These are phyloP conservation scores for Schizochytrium sp. DNA, from an alignment of 108 stramenopile genomes.

Conservation along the genomic window DNA sequence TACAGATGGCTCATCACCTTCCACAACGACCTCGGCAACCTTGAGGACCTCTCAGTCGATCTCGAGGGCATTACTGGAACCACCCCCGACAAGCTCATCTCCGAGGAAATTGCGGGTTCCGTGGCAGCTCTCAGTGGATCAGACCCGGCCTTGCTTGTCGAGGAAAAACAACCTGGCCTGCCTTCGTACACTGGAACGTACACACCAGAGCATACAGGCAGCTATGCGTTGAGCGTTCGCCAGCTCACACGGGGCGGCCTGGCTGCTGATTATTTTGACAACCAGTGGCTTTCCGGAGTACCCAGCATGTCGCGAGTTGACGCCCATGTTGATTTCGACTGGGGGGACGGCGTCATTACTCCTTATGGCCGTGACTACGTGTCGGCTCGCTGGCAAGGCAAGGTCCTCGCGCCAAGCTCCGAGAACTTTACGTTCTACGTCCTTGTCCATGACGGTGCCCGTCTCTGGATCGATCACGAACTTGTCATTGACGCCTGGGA, in stretches of 20 bases:
- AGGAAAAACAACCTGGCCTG: conserved; percentile 60
- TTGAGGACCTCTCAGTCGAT: conserved; percentile 35
- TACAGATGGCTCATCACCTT: conserved; percentile 68
- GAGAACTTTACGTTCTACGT: conserved; percentile 65
- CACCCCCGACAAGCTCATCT: conserved; percentile 23
- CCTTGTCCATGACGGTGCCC: conserved; percentile 57
- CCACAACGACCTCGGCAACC: conserved; percentile 44
- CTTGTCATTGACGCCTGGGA: conserved; percentile 66
- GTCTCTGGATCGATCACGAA: conserved; percentile 64
- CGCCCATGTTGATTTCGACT: conserved; percentile 48
- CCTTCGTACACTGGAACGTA: conserved; percentile 66
- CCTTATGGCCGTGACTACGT: conserved; percentile 67
- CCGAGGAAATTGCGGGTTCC: conserved; percentile 32
- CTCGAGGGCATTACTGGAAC: conserved; percentile 48
- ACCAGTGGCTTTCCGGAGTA: conserved; percentile 64
- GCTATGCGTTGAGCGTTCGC: conserved; percentile 53
- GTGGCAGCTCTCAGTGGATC: conserved; percentile 34
- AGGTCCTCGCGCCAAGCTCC: conserved; percentile 45
- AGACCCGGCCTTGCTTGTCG: conserved; percentile 39
- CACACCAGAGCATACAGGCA: conserved; percentile 45
- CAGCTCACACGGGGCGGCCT: conserved; percentile 66
- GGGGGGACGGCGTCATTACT: conserved; percentile 62
- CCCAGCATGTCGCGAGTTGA: conserved; percentile 62
- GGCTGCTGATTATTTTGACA: conserved; percentile 62
- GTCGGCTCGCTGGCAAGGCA: conserved; percentile 66